These are phyloP conservation scores for Nicotiana knightiana DNA, from an alignment of 257 asterid genomes.

Conservation along the genomic window DNA sequence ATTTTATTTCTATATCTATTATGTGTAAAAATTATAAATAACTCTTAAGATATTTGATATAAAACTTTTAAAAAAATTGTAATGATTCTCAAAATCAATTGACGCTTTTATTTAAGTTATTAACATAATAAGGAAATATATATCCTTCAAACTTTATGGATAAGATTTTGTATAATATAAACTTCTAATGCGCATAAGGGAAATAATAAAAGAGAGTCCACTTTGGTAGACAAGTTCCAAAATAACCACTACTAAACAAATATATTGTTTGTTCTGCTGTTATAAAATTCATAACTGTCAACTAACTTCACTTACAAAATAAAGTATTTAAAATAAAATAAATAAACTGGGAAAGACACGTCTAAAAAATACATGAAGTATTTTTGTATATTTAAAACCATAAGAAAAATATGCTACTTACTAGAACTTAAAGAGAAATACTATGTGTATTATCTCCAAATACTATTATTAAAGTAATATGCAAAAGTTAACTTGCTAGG, in stretches of 20 bases:
- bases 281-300: not conserved
- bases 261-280: not conserved
- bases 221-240: constrained; percentile 1
- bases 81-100: not conserved
- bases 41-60: too few relatives aligned
- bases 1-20: not conserved
- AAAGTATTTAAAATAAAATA: not conserved
- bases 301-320: not conserved
- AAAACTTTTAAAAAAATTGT: not conserved
- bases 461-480: not conserved
- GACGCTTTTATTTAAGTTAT: not conserved
- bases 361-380: not conserved
- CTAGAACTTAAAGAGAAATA: not conserved
- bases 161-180: not conserved
- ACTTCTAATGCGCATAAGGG: not conserved
- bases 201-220: not conserved
- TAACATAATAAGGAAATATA: not conserved
- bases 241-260: too few relatives aligned
- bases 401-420: not conserved
- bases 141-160: not conserved
- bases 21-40: not conserved
- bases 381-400: not conserved
- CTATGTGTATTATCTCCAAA: not conserved
- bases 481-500: not conserved
- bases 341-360: not conserved